Evolutionary conservation across 2,329 filamentous ascomycete genomes (phyloP), one percentile per base, ranked within the genome.

Genomic region (Penicillium verrucosum): DNA sequence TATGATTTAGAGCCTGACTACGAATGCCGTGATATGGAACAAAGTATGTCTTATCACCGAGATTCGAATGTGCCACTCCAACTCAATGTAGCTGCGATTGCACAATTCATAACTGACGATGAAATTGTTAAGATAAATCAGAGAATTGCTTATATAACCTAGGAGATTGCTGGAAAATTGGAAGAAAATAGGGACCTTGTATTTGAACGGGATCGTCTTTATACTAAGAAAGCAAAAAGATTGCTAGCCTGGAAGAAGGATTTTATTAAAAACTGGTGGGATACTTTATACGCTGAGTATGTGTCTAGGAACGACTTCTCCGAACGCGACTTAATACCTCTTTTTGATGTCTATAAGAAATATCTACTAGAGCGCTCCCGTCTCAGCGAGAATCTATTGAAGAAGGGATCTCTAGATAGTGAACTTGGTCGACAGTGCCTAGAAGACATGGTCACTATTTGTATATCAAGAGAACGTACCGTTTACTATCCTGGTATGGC

Each of bases 281-380:
- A 65, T 44, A 25, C 30, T 12, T 59, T 25, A 27, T 67, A 68
- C 45, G 21, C 61, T 27, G 21, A 65, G 43, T 67, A 68, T 43
- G 43, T 65, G n/a, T 37, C 59, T 38, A 34, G 59, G 30, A 67
- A 65, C 18, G 41, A 62, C 3, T 64, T 66, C n/a, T 27, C 51
- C 1, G 51, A 67, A 41, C 50, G 51, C 4, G 56, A 68, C 37
- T 55, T 14, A 32, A 68, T 51, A 27, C 21, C 40, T 29, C 43
- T 68, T 14, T 64, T 66, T 9, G 16, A 65, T 5, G 63, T 67
- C n/a, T 65, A 58, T 27, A 57, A 45, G 36, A 65, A 65, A 51
- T 65, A 65, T 51, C 47, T 63, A 16, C 60, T 51, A 38, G 50
- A 60, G 49, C 41, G 60, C 40, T 46, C 49, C 14, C 45, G 46